phyloP scores from a whole-genome alignment of 1,139 yeast genomes.

The Protomyces inouyei region DNA sequence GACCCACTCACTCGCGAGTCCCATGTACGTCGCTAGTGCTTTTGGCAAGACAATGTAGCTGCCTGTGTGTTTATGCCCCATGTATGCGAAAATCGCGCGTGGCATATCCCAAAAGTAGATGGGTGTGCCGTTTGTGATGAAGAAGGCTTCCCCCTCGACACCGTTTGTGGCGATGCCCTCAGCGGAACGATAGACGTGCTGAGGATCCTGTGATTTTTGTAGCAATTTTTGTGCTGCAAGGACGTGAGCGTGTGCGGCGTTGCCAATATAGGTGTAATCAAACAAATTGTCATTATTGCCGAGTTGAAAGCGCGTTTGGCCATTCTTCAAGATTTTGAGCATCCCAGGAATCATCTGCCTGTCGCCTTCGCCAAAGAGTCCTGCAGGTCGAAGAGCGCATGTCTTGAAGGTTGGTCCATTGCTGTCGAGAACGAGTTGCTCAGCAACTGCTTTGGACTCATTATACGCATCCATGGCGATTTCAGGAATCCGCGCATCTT shows the following conservation, averaged over 20 bases:
- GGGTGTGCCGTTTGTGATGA: constrained; percentile 90
- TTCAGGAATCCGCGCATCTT: constrained; percentile 76
- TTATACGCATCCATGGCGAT: constrained; percentile 96
- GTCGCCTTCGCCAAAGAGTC: constrained; percentile 98
- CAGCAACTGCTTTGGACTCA: constrained; percentile 86
- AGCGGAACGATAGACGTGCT: background rate
- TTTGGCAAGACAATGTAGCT: constrained; percentile 70
- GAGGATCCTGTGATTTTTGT: constrained; percentile 32
- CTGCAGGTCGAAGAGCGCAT: constrained; percentile 91
- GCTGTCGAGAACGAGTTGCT: constrained; percentile 68
- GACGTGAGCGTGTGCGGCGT: constrained; percentile 95
- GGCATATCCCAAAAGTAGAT: constrained; percentile 97
- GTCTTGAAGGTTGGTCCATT: constrained; percentile 56
- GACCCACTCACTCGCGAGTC: constrained; percentile 67
- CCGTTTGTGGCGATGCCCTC: constrained; percentile 35
- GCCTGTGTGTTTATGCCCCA: constrained; percentile 62
- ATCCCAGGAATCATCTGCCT: constrained; percentile 93
- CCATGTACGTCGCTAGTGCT: constrained; percentile 70
- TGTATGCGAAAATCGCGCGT: constrained; percentile 89
- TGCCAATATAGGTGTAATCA: constrained; percentile 99
- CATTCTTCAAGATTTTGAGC: constrained; percentile 71
- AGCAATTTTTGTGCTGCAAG: constrained; percentile 77
- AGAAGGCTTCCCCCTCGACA: constrained; percentile 82
- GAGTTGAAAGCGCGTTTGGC: constrained; percentile 86
- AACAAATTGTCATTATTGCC: constrained; percentile 91